A percentile compares a stretch with the other conserved stretches of the same genome.
phyloP scores from a whole-genome alignment of 2,329 filamentous ascomycete species.

The Fusarium buharicum region DNA sequence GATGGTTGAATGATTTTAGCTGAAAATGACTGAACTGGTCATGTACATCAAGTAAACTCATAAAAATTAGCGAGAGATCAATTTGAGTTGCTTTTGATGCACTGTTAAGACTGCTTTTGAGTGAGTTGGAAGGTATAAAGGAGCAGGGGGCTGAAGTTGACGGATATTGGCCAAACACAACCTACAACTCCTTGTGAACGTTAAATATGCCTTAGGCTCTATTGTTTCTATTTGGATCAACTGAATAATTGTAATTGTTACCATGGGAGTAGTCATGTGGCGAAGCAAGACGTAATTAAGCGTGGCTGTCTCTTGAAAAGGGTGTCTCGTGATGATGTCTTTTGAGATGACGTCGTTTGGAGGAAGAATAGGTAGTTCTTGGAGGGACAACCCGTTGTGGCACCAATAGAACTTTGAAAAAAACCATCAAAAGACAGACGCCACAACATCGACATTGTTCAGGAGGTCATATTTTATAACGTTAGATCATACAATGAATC shows the following conservation, averaged over 20 bases:
- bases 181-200: too few relatives aligned
- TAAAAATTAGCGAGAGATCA: slow-evolving; percentile 20
- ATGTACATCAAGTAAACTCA: slow-evolving; percentile 13
- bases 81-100: slow-evolving; percentile 9
- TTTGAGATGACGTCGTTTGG: slow-evolving; percentile 31
- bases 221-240: too few relatives aligned
- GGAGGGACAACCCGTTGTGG: slow-evolving; percentile 22
- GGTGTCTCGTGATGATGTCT: slow-evolving; percentile 28
- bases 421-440: slow-evolving; percentile 21
- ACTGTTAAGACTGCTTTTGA: too few relatives aligned
- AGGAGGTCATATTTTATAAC: slow-evolving; percentile 4
- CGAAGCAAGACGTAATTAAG: slow-evolving; percentile 12
- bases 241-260: too few relatives aligned
- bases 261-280: slow-evolving; percentile 9
- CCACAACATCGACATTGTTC: slow-evolving; percentile 19
- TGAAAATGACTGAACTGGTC: slow-evolving; percentile 18
- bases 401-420: slow-evolving; percentile 7
- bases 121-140: neutral
- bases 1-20: slow-evolving; percentile 23
- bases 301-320: slow-evolving; percentile 23
- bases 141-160: too few relatives aligned
- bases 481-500: too few relatives aligned
- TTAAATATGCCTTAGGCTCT: too few relatives aligned
- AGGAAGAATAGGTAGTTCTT: slow-evolving; percentile 2
- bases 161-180: too few relatives aligned